Evolutionary conservation across 2,329 filamentous ascomycete genomes (phyloP), one percentile per base, ranked within the genome.

Genomic region (Alternaria arbusti): DNA sequence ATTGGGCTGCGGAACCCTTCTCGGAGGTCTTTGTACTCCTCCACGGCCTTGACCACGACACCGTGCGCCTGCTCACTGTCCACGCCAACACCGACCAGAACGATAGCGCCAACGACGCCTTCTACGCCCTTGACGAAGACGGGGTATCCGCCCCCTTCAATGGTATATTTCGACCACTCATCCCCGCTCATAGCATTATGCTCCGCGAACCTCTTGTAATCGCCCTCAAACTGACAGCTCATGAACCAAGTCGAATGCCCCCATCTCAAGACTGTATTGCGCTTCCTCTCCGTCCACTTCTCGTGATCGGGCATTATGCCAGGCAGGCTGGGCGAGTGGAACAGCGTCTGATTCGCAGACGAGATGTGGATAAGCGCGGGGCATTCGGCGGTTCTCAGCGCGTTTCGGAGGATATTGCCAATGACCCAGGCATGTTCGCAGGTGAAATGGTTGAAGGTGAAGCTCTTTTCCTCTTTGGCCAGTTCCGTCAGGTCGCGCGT

Each of bases 61-160:
- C 88, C 88, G 79, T 96, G 92, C 78, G 94, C 91, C 81, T 94
- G 87, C 71, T 91, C 85, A 79, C 94, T 90, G 82, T 89, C 90
- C 77, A 95, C 78, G 0, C 59, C 65, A 15, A 57, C 20, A 5
- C 92, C 92, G 73, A 89, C 91, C 1, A 95, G 90, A 17, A 94
- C 88, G 23, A 94, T 88, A 1, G 93, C 89, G 1, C 87, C 92
- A 9, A 94, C 89, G 4, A 93, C 81, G 0, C 91, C 92, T 80
- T 94, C 91, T 1, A 94, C 90, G 0, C 90, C 90, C 57, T 82
- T 82, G 7, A 95, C 91, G 8, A 88, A 84, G 30, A 95, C 86
- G 0, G 92, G 92, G 66, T 92, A 88, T 0, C 85, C 92, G 22
- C 92, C 92, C 0, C 92, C 92, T 78, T 94, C 91, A 65, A 94